phyloP scores from a whole-genome alignment of 306 rosid species.

The Trichosanthes truncata region DNA sequence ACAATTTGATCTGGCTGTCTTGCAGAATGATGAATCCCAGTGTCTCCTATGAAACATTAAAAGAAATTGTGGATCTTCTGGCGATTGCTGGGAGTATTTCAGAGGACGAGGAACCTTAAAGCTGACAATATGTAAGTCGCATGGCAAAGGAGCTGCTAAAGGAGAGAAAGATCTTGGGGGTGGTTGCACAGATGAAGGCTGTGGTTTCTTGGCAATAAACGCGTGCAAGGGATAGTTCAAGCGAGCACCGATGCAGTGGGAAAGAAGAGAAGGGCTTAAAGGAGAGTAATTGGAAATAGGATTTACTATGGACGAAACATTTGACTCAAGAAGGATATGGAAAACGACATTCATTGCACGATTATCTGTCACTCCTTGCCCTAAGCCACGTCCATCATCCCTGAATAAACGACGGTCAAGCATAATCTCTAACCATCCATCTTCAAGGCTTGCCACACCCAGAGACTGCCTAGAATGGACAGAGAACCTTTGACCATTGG shows the following conservation, averaged over 20 bases:
- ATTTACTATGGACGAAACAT: conserved; percentile 44
- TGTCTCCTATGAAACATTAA: conserved; percentile 58
- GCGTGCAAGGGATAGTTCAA: conserved; percentile 84
- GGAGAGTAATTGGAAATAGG: conserved; percentile 44
- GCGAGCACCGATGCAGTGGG: conserved; percentile 57
- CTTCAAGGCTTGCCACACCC: conserved; percentile 87
- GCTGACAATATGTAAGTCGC: conserved; percentile 90
- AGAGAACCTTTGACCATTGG: conserved; percentile 74
- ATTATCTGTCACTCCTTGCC: conserved; percentile 97
- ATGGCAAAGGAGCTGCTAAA: conserved; percentile 64
- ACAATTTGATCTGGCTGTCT: conserved; percentile 75
- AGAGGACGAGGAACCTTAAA: conserved; percentile 79
- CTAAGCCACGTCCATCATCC: conserved; percentile 95
- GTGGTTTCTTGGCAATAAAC: conserved; percentile 65
- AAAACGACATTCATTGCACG: conserved; percentile 75
- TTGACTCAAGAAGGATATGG: conserved; percentile 65
- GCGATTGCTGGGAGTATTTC: conserved; percentile 50
- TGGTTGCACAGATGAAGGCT: conserved; percentile 44
- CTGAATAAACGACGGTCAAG: conserved; percentile 84
- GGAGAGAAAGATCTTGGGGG: conserved; percentile 70
- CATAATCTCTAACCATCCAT: conserved; percentile 95
- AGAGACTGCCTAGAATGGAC: conserved; percentile 82
- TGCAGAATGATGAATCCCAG: conserved; percentile 84
- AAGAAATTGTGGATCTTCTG: conserved; percentile 48
- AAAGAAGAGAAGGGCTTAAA: conserved; percentile 73